Evolutionary conservation across 2,329 filamentous ascomycete species (phyloP).

Genomic region (Didymella exigua): DNA sequence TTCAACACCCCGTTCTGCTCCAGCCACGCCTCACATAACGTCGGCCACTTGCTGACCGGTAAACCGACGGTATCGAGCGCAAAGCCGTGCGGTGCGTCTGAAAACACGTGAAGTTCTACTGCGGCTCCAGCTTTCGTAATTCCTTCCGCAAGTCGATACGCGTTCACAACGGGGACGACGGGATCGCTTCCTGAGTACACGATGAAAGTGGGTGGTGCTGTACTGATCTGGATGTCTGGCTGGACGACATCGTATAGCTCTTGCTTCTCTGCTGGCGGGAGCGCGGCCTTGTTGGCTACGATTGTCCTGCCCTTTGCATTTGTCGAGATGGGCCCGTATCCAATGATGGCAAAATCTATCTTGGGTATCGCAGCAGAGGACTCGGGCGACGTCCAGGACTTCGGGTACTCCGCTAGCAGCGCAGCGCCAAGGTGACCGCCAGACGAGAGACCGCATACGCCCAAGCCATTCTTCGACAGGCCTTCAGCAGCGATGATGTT

Average conservation of each 20-base stretch:
- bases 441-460: slow-evolving; percentile 25
- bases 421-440: slow-evolving; percentile 28
- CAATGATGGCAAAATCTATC: slow-evolving; percentile 26
- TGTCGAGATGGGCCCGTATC: slow-evolving; percentile 28
- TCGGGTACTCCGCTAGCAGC: slow-evolving; percentile 21
- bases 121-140: slow-evolving; percentile 10
- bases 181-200: slow-evolving; percentile 28
- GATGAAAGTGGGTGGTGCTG: slow-evolving; percentile 21
- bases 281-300: slow-evolving; percentile 19
- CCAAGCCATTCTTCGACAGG: neutral
- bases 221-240: slow-evolving; percentile 24
- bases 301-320: slow-evolving; percentile 27
- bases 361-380: neutral
- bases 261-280: slow-evolving; percentile 26
- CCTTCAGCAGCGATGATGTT: slow-evolving; percentile 13
- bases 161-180: slow-evolving; percentile 25
- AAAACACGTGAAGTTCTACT: slow-evolving; percentile 29
- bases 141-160: slow-evolving; percentile 24
- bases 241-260: slow-evolving; percentile 25
- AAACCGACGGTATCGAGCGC: slow-evolving; percentile 22
- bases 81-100: slow-evolving; percentile 30
- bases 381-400: slow-evolving; percentile 14
- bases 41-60: slow-evolving; percentile 23
- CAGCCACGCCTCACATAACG: slow-evolving; percentile 26
- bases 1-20: slow-evolving; percentile 17